These are phyloP conservation scores for Gossypium australe DNA, from an alignment of 345 rosid species.

Conservation along the genomic window DNA sequence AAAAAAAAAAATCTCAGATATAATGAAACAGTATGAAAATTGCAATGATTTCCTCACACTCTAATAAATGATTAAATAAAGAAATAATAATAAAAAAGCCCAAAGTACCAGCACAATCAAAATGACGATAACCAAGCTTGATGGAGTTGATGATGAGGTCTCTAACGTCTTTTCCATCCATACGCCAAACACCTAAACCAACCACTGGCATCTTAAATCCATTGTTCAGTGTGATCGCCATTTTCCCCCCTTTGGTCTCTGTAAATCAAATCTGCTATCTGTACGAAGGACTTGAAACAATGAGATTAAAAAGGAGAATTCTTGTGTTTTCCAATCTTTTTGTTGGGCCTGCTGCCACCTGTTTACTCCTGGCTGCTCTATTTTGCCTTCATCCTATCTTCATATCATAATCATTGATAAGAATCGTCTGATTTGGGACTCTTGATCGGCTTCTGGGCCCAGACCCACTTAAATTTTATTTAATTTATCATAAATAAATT, in stretches of 20 bases:
- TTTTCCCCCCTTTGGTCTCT: constrained; percentile 2
- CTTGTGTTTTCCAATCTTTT: no score
- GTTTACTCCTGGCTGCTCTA: no score
- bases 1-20: background rate
- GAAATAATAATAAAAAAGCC: no score
- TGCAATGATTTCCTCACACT: no score
- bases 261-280: background rate
- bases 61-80: no score
- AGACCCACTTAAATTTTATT: no score
- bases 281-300: background rate
- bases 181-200: constrained; percentile 84
- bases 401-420: no score
- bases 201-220: constrained; percentile 73
- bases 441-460: no score
- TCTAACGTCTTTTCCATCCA: constrained; percentile 55
- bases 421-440: no score
- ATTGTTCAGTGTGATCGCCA: constrained; percentile 64
- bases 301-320: background rate
- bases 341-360: no score
- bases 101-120: constrained; percentile 77
- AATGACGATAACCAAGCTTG: constrained; percentile 87
- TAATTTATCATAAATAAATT: no score
- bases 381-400: no score
- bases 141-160: constrained; percentile 63
- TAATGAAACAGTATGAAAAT: background rate